Conservation (phyloP, 1,284 basidiomycete species). For the Peniophora sp. region DNA sequence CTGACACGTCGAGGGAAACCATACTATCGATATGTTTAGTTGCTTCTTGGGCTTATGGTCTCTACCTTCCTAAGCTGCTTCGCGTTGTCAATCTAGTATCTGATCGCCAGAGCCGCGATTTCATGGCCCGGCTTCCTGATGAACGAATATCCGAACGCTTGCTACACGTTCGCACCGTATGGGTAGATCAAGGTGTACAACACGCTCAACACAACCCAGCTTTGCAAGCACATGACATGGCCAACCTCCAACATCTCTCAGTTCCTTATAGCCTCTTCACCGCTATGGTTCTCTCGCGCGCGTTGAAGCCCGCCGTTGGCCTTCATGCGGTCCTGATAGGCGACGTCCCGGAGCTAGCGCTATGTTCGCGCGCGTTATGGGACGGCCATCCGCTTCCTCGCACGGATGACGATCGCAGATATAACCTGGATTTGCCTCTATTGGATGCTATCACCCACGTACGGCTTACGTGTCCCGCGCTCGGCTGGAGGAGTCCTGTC, state of each 20-base stretch:
- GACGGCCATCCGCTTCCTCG: too few species aligned
- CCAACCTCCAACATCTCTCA: neutral
- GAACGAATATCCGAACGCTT: neutral
- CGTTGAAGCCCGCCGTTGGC: neutral
- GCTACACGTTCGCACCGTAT: neutral
- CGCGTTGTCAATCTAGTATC: neutral
- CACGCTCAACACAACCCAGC: neutral
- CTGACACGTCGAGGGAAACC: neutral
- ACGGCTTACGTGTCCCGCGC: neutral
- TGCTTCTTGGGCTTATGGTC: neutral
- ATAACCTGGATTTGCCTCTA: neutral
- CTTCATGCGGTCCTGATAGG: neutral
- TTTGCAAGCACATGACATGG: neutral
- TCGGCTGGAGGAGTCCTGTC: neutral
- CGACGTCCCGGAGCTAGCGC: neutral
- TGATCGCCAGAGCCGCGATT: neutral
- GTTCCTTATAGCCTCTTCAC: neutral
- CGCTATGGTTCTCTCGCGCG: neutral
- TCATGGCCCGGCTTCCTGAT: neutral
- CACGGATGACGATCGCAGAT: neutral
- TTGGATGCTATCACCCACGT: neutral
- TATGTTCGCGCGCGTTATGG: neutral
- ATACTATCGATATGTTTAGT: neutral
- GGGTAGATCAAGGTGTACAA: neutral
- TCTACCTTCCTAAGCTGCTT: neutral